Evolutionary conservation across 2,329 filamentous ascomycete genomes (phyloP).

Genomic region (Trichoderma citrinoviride): DNA sequence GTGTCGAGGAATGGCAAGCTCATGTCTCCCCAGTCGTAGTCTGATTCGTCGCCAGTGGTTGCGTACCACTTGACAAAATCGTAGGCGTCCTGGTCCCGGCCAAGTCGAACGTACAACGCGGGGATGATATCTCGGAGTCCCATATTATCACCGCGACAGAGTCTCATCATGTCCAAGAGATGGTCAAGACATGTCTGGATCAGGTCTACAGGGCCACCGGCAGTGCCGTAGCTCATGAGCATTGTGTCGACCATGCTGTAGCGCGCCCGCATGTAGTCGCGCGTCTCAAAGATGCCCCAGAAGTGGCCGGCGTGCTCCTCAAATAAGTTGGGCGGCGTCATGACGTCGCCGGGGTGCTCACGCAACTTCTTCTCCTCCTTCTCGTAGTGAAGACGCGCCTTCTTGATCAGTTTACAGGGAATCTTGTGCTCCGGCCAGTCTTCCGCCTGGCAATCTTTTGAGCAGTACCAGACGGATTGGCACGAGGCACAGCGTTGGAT

Average conservation of each 20-base stretch:
- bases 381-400: slow-evolving; percentile 30
- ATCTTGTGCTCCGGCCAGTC: slow-evolving; percentile 41
- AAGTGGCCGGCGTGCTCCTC: slow-evolving; percentile 41
- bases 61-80: slow-evolving; percentile 42
- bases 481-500: slow-evolving; percentile 41
- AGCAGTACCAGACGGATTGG: slow-evolving; percentile 45
- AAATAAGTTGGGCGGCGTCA: slow-evolving; percentile 37
- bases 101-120: slow-evolving; percentile 43
- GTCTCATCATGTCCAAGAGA: slow-evolving; percentile 43
- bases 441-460: slow-evolving; percentile 41
- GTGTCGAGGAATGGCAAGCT: slow-evolving; percentile 33
- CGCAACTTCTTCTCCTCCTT: slow-evolving; percentile 41
- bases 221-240: slow-evolving; percentile 32
- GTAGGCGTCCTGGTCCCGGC: slow-evolving; percentile 50
- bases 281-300: slow-evolving; percentile 41
- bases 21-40: slow-evolving; percentile 28
- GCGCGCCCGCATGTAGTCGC: slow-evolving; percentile 43
- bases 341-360: slow-evolving; percentile 28
- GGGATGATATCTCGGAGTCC: slow-evolving; percentile 43
- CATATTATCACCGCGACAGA: slow-evolving; percentile 46
- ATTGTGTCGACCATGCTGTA: slow-evolving; percentile 27
- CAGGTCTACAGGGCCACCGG: slow-evolving; percentile 28
- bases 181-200: slow-evolving; percentile 41
- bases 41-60: background rate
- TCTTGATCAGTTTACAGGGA: slow-evolving; percentile 40